These are phyloP conservation scores for Harrya chromipes DNA, from an alignment of 768 basidiomycete species.

Conservation along the genomic window DNA sequence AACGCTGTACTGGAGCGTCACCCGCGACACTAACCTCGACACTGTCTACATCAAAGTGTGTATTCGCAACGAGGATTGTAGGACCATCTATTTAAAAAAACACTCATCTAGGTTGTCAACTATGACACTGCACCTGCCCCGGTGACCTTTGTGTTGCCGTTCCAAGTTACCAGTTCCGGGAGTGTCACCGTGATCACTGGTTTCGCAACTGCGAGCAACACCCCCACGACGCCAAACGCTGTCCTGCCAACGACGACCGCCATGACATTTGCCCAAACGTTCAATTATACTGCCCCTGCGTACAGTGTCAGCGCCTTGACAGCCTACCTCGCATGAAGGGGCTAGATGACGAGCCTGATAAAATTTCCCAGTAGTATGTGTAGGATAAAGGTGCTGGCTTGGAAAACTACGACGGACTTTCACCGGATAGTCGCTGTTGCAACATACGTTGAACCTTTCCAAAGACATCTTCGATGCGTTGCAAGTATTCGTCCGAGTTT, in stretches of 20 bases:
- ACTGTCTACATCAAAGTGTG: slow-evolving; percentile 57
- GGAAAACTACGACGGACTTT: background rate
- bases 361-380: background rate
- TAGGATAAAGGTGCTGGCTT: background rate
- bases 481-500: slow-evolving; percentile 61
- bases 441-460: slow-evolving; percentile 28
- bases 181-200: slow-evolving; percentile 52
- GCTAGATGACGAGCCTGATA: background rate
- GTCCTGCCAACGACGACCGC: slow-evolving; percentile 45
- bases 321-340: slow-evolving; percentile 3
- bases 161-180: slow-evolving; percentile 44
- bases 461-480: slow-evolving; percentile 41
- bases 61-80: background rate
- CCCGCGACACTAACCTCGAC: slow-evolving; percentile 21
- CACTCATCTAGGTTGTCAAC: slow-evolving; percentile 47
- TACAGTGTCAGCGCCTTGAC: slow-evolving; percentile 40
- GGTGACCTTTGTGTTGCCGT: slow-evolving; percentile 55
- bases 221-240: slow-evolving; percentile 45
- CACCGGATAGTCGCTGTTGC: slow-evolving; percentile 14
- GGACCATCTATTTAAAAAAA: background rate
- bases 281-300: slow-evolving; percentile 53
- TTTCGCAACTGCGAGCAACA: slow-evolving; percentile 49
- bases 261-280: slow-evolving; percentile 46
- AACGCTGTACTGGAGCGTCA: slow-evolving; percentile 62
- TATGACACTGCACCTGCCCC: slow-evolving; percentile 38